A percentile compares a stretch with the other conserved stretches of the same genome.
Evolutionary conservation across 2,329 filamentous ascomycete genomes (phyloP).

Genomic region (Pleomassaria siparia): DNA sequence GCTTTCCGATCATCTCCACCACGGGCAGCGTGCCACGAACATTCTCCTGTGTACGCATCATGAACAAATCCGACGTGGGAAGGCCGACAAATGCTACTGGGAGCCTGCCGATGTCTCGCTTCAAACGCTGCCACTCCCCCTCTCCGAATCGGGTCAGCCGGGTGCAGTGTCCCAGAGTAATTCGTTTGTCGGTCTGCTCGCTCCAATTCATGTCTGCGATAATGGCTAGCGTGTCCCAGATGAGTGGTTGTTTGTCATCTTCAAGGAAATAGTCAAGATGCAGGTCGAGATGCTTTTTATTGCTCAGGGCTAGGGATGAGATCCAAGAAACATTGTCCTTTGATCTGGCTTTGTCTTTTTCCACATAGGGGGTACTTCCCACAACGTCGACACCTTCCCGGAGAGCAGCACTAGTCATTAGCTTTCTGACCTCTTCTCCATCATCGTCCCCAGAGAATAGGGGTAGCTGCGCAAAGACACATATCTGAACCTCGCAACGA

Average conservation of each 20-base stretch:
- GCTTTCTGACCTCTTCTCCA: constrained; percentile 53
- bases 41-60: constrained; percentile 59
- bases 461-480: constrained; percentile 70
- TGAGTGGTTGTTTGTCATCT: constrained; percentile 49
- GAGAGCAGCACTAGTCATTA: constrained; percentile 52
- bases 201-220: constrained; percentile 57
- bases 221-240: constrained; percentile 57
- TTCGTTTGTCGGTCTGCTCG: constrained; percentile 27
- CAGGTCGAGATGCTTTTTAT: constrained; percentile 64
- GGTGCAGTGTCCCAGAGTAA: constrained; percentile 67
- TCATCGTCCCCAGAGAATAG: constrained; percentile 59
- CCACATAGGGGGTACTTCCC: constrained; percentile 72
- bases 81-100: constrained; percentile 69
- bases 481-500: constrained; percentile 64
- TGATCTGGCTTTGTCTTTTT: constrained; percentile 52
- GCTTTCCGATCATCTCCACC: constrained; percentile 60
- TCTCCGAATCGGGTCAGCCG: constrained; percentile 60
- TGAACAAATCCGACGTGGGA: constrained; percentile 71
- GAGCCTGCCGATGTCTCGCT: constrained; percentile 52
- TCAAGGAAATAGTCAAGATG: constrained; percentile 72
- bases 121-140: constrained; percentile 54
- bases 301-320: constrained; percentile 54
- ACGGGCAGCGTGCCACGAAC: constrained; percentile 64
- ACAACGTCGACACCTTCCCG: constrained; percentile 57
- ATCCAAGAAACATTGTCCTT: constrained; percentile 66